These are phyloP conservation scores for Puccinia coronata DNA, from an alignment of 1,284 basidiomycete species.

Conservation along the genomic window DNA sequence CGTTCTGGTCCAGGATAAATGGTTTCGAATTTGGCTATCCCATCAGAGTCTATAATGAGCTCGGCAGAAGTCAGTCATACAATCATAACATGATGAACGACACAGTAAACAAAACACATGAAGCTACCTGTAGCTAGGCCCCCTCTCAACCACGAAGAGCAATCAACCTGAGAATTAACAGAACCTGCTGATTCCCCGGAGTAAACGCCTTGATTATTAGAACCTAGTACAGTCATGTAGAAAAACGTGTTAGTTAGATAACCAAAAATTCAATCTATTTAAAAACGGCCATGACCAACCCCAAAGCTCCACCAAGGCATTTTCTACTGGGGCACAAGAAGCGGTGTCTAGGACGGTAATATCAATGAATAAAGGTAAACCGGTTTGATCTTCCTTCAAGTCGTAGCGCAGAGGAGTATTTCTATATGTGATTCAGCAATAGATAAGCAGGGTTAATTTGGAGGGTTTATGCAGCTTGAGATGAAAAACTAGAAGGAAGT, in stretches of 20 bases:
- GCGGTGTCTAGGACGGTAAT: slow-evolving; percentile 5
- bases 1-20: slow-evolving; percentile 33
- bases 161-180: neutral
- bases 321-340: slow-evolving; percentile 41
- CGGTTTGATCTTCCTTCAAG: slow-evolving; percentile 37
- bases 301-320: slow-evolving; percentile 39
- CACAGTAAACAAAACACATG: too few species aligned
- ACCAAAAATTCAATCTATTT: too few species aligned
- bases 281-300: neutral
- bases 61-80: neutral
- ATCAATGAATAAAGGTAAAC: slow-evolving; percentile 8
- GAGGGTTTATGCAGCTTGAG: neutral
- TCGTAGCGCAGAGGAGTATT: slow-evolving; percentile 31
- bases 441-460: neutral
- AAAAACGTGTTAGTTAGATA: neutral
- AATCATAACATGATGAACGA: too few species aligned
- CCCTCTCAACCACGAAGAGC: slow-evolving; percentile 33
- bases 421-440: neutral
- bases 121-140: slow-evolving; percentile 17
- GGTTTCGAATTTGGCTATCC: slow-evolving; percentile 21
- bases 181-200: neutral
- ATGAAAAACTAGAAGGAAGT: neutral
- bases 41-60: slow-evolving; percentile 17
- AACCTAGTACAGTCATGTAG: neutral
- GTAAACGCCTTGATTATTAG: slow-evolving; percentile 31